These are phyloP conservation scores for Colletotrichum orchidophilum DNA, from an alignment of 2,329 filamentous ascomycete genomes.

Conservation along the genomic window DNA sequence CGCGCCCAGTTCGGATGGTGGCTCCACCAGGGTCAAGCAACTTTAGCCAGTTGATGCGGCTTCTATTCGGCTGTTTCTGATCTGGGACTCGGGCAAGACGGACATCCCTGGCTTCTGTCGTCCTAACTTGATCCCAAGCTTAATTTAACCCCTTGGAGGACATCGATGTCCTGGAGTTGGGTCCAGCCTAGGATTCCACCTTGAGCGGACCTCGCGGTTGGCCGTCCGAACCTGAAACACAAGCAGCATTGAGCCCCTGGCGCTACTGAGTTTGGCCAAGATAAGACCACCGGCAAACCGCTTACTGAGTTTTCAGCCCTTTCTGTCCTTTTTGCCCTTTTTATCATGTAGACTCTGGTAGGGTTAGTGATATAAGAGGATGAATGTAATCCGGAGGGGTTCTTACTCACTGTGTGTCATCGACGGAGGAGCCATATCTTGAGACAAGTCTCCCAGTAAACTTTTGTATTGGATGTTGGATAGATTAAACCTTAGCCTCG, in stretches of 20 bases:
- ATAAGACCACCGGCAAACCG: background rate
- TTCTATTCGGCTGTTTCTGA: background rate
- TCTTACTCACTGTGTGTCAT: background rate
- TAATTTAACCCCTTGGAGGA: constrained; percentile 22
- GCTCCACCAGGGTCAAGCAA: background rate
- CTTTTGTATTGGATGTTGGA: background rate
- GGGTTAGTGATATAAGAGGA: background rate
- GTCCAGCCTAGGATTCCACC: background rate
- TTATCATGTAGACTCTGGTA: background rate
- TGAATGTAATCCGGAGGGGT: too few relatives aligned
- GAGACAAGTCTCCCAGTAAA: background rate
- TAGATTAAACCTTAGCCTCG: constrained; percentile 11
- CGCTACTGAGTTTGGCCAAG: constrained; percentile 21
- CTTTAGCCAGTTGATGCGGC: background rate
- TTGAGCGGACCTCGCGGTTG: background rate
- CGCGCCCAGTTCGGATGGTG: background rate
- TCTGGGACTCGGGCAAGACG: background rate
- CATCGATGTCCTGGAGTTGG: background rate
- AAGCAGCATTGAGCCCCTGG: constrained; percentile 21
- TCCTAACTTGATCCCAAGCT: constrained; percentile 16
- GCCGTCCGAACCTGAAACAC: constrained; percentile 31
- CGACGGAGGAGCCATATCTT: background rate
- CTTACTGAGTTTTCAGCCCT: too few relatives aligned
- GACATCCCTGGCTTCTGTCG: background rate
- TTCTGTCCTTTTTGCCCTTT: background rate